Base-by-base conservation (phyloP, 371 early-diverging fungal species). In the Choanephora cucurbitarum region DNA sequence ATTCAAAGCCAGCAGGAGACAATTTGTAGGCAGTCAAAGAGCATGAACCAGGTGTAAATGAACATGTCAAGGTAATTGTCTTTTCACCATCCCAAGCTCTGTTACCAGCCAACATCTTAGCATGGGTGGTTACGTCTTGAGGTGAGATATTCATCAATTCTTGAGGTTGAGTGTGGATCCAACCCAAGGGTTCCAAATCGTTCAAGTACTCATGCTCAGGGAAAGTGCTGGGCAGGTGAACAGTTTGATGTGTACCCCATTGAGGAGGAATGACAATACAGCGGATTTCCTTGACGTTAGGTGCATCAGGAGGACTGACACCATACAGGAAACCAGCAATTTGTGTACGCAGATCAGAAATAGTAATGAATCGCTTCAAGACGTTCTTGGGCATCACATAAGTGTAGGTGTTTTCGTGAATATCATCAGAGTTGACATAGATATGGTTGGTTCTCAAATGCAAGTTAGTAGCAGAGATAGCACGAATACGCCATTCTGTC, bases 401-500 rank as follows among this genome's bases (percentile, higher is more conserved):
- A 8, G 97, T 97, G 72, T 84, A 94, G 0, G 80, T 76, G 28
- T 91, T 79, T 59, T 97, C 96, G 70, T 91, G 87, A 68, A 96
- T 91, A 65, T 95, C 96, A 53, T 96, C 97, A 55, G 93, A 88
- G 58, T 93, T 86, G 52, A 98, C 97, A 64, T 94, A 96, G 63
- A 98, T 90, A 76, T 98, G 93, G 71, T 95, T 92, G 15, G 97
- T 96, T 68, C 97, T 93, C 68, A 97, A 72, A 54, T 92, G 90
- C 66, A 99, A 70, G 67, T 95, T 96, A 55, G 95, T 93, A 6
- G 96, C 89, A 6, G 98, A 91, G 52, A 98, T 91, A 23, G 98
- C 97, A 41, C 98, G 88, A 47, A 93, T 86, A 63, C 99, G 93
- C 99, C 99, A 99, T 69, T 99, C 99, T 0, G 98, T 96, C 85